Percentiles rank a stretch among this genome's conserved stretches.
phyloP scores from a whole-genome alignment of 208 protist species.

The Porcisia hertigi region DNA sequence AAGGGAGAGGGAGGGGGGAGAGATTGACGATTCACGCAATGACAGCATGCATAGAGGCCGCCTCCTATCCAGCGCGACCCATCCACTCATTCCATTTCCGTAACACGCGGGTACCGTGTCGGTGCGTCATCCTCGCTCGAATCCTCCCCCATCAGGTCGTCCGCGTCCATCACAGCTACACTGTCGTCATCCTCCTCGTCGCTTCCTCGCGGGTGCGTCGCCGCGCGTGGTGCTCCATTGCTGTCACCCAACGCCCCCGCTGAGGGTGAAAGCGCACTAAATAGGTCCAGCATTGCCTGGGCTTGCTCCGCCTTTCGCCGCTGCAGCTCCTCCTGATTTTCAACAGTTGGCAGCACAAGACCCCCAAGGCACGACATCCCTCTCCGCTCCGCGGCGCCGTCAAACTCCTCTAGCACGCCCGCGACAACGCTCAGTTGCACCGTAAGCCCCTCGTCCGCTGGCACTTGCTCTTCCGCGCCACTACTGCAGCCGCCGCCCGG shows the following conservation, averaged over 20 bases:
- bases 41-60: not conserved
- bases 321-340: constrained; percentile 50
- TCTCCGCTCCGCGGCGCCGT: not conserved
- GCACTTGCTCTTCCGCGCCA: not conserved
- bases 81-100: constrained; percentile 50
- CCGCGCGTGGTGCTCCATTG: constrained; percentile 5
- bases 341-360: constrained; percentile 70
- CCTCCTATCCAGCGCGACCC: not conserved
- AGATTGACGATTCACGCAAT: not conserved
- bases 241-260: not conserved
- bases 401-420: constrained; percentile 70
- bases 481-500: not conserved
- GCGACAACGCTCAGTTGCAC: constrained; percentile 84
- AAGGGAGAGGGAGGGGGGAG: not conserved
- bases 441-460: constrained; percentile 7
- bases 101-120: constrained; percentile 30
- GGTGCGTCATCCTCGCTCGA: constrained; percentile 44
- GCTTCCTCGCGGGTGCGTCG: not conserved
- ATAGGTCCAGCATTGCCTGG: constrained; percentile 75
- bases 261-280: constrained; percentile 49
- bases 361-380: constrained; percentile 28
- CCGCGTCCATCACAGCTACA: constrained; percentile 74
- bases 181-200: constrained; percentile 31
- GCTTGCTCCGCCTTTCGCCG: constrained; percentile 58
- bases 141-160: constrained; percentile 65